phyloP scores from a whole-genome alignment of 192 early-diverging fungal genomes.

The Mortierella hygrophila region DNA sequence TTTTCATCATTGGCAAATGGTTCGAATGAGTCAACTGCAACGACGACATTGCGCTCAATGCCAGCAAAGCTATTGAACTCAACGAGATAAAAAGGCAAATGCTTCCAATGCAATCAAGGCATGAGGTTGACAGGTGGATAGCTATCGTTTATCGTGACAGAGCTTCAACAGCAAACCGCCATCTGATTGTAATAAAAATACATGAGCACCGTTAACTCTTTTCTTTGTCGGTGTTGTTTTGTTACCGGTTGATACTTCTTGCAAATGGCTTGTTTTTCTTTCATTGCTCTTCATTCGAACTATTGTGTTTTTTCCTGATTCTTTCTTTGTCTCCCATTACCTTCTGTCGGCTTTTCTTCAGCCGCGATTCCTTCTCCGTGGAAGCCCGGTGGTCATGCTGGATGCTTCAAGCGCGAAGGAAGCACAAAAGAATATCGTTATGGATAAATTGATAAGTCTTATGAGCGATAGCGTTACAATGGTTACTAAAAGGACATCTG shows the following conservation, averaged over 20 bases:
- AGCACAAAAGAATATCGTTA: no score
- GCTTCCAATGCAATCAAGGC: not conserved
- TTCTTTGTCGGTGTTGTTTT: not conserved
- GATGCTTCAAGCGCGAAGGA: no score
- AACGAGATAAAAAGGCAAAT: not conserved
- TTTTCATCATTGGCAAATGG: no score
- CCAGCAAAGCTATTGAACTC: not conserved
- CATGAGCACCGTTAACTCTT: not conserved
- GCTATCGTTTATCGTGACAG: not conserved
- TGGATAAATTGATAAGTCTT: no score
- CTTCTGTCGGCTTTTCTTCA: no score
- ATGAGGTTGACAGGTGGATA: not conserved
- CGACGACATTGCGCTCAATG: not conserved
- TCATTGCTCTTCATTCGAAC: not conserved
- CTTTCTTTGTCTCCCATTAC: no score
- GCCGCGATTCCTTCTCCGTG: no score
- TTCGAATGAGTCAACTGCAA: not conserved
- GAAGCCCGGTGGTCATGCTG: no score
- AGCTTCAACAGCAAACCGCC: not conserved
- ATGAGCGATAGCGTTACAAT: no score
- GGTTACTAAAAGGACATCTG: no score
- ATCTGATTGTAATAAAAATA: not conserved
- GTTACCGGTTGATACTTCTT: not conserved
- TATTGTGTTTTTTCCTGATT: no score
- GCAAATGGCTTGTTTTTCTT: not conserved